Evolutionary conservation across 2,329 filamentous ascomycete species (phyloP).

Genomic region (Aspergillus sp.): DNA sequence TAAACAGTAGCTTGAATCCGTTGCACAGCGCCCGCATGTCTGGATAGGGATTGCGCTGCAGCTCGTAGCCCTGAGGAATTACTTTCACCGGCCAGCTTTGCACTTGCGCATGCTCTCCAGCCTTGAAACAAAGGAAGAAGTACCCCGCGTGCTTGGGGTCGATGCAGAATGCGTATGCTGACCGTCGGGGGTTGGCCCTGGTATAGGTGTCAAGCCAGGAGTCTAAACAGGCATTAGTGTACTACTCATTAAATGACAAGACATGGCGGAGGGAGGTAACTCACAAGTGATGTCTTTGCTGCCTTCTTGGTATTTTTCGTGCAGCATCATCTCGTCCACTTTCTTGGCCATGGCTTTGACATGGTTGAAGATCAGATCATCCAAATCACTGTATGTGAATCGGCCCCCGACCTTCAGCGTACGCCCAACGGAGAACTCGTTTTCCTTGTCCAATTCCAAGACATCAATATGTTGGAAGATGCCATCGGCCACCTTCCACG

Average conservation of each 20-base stretch:
- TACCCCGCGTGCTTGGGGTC: constrained; percentile 90
- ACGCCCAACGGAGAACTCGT: constrained; percentile 89
- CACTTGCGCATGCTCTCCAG: constrained; percentile 70
- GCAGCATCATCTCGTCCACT: constrained; percentile 90
- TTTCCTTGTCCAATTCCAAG: constrained; percentile 93
- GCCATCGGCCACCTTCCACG: constrained; percentile 95
- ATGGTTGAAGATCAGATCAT: constrained; percentile 95
- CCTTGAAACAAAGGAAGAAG: constrained; percentile 96
- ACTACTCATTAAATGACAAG: not conserved
- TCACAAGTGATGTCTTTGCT: constrained; percentile 81
- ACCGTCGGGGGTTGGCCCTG: constrained; percentile 90
- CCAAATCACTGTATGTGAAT: constrained; percentile 91
- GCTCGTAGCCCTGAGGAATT: constrained; percentile 88
- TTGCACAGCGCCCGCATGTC: constrained; percentile 96
- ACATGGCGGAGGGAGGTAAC: constrained; percentile 34
- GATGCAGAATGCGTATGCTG: constrained; percentile 93
- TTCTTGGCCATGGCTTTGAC: constrained; percentile 98
- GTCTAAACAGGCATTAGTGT: constrained; percentile 54
- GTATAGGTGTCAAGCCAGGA: constrained; percentile 96
- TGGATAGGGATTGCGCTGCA: constrained; percentile 84
- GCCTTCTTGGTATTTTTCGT: constrained; percentile 89
- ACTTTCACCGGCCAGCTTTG: constrained; percentile 84
- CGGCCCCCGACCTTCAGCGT: constrained; percentile 82
- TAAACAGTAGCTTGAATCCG: constrained; percentile 87
- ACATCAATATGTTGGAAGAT: constrained; percentile 99